Base-by-base conservation (phyloP, 2,329 filamentous ascomycete genomes). In the Calonectria hongkongensis region DNA sequence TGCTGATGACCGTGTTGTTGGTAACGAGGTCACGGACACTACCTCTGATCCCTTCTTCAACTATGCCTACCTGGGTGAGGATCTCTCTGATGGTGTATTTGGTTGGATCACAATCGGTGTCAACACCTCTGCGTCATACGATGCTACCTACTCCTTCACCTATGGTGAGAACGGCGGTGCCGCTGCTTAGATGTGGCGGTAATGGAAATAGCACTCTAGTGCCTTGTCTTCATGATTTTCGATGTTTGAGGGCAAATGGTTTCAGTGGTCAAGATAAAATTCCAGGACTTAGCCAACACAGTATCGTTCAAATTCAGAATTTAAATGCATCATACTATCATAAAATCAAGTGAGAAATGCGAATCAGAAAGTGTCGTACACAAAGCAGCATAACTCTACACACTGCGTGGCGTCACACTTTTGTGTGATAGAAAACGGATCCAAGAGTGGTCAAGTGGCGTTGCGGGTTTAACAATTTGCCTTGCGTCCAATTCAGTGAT, bases 1-100 rank as follows among this genome's bases (percentile, higher is more conserved):
- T 76, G 81, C 83, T 9, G 82, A 88, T 0, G 90, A 92, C 78
- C n/a, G 33, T 18, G 21, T 54, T 25, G n/a, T 64, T n/a, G 16
- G 39, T 10, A 45, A 30, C 58, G 54, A 70, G 30, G 27, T 50
- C 2, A 33, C 56, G 1, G 28, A 12, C 10, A 64, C 30, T 6
- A 30, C 47, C 5, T 70, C 67, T 7, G 58, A 70, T 18, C 67
- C 67, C 13, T 41, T 70, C 58, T 70, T 70, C 45, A 51, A 36
- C 39, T 70, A 45, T n/a, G 47, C 45, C 1, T 30, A 54, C 25
- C 15, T 69, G 12, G 54, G 54, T 28, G 30, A 51, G 28, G 36
- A 58, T 16, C 48, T 33, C 28, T 54, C 54, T 13, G 48, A 58
- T 27, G 66, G 27, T 4, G 2, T 68, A 3, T 36, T 68, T 27